Base-by-base conservation (phyloP, 2,329 filamentous ascomycete genomes). In the Aureobasidium sp. region DNA sequence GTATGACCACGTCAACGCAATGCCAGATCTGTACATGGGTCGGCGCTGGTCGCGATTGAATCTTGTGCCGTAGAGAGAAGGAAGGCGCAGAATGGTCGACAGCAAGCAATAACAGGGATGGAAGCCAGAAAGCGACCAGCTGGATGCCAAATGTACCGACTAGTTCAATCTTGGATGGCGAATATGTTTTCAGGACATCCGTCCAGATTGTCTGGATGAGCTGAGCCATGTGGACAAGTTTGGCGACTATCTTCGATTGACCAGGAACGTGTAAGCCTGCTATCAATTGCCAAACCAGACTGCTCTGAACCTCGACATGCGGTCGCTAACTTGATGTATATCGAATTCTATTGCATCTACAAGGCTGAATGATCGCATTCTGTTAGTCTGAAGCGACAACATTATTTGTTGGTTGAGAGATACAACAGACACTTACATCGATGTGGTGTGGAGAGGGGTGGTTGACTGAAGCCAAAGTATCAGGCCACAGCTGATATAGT, bases 101-200 rank as follows among this genome's bases (percentile, higher is more conserved):
- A 15, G 13, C 27, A 2, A 62, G 24, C 1, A 57, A 39, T 13
- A 56, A 24, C 5, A 48, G 20, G 15, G 48, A 62, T 17, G 63
- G 63, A 2, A 64, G 10, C 63, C 63, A 64, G 51, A 64, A 64
- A 24, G 47, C 43, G 7, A 59, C 1, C 3, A 59, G 3, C 26
- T 64, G 63, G 26, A 64, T 48, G 8, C 20, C 12, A 2, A 62
- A 12, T 3, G 26, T 51, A 13, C 63, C 59, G 12, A 39, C 6
- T 2, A 64, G 17, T 24, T 64, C 63, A 20, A 64, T 52, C 6
- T 17, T 39, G 3, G 3, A 13, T 5, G 61, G 10, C 15, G 61
- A 63, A 29, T 24, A 24, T 5, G 39, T 10, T n/a, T 9, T 2
- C 3, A 59, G 10, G 10, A 43, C 15, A 13, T 13, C 13, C 4